phyloP scores from a whole-genome alignment of 2,329 filamentous ascomycete species.

The Didymella sp. region DNA sequence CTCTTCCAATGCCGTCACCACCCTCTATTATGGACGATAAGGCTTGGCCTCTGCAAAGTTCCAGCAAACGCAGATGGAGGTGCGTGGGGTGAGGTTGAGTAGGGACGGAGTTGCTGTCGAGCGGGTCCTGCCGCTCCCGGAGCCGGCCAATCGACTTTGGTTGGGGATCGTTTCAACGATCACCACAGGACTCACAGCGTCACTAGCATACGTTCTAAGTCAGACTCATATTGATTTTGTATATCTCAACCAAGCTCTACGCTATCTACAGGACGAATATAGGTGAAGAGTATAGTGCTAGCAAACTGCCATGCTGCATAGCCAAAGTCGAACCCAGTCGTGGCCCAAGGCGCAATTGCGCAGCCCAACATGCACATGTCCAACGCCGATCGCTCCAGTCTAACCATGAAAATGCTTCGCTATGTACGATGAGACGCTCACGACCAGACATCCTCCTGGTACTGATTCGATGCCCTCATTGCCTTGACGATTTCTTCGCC shows the following conservation, averaged over 20 bases:
- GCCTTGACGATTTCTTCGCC: slow-evolving; percentile 96
- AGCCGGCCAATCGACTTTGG: slow-evolving; percentile 22
- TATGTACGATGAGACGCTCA: slow-evolving; percentile 40
- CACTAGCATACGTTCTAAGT: not conserved
- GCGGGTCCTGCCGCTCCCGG: slow-evolving; percentile 11
- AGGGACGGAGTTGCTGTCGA: slow-evolving; percentile 4
- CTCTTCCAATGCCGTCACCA: not conserved
- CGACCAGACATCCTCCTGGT: slow-evolving; percentile 84
- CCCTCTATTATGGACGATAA: not conserved
- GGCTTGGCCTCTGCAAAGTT: not conserved
- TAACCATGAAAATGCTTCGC: slow-evolving; percentile 39
- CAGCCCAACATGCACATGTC: slow-evolving; percentile 10
- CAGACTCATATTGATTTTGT: not conserved
- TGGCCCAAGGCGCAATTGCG: slow-evolving; percentile 5
- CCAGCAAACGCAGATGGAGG: not conserved
- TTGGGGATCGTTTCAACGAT: slow-evolving; percentile 13
- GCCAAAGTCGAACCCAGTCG: slow-evolving; percentile 1
- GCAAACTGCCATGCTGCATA: slow-evolving; percentile 10
- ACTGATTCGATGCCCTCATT: slow-evolving; percentile 93
- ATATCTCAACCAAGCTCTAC: not conserved
- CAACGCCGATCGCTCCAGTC: slow-evolving; percentile 38
- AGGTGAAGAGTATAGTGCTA: slow-evolving; percentile 3
- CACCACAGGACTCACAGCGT: slow-evolving; percentile 25
- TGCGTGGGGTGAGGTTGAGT: slow-evolving; percentile 22
- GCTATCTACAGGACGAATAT: slow-evolving; percentile 20